These are phyloP conservation scores for Auricularia auricula-judae DNA, from an alignment of 768 basidiomycete species.

Conservation along the genomic window DNA sequence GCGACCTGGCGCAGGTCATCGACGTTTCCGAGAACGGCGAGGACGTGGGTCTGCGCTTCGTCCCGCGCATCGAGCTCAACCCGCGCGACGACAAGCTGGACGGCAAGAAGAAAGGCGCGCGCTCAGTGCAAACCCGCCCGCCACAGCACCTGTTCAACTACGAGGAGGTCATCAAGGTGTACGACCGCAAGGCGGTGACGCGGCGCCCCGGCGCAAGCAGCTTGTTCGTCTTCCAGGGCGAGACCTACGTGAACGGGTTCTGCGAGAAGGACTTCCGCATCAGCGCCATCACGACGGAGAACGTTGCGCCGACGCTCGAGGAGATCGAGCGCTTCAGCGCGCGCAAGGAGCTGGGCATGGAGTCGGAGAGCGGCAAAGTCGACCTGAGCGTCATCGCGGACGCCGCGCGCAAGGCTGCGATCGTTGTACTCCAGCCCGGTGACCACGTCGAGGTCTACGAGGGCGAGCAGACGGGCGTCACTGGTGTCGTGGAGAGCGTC, in stretches of 20 bases:
- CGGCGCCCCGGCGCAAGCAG: constrained; percentile 37
- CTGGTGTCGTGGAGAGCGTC: constrained; percentile 87
- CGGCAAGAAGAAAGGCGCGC: constrained; percentile 62
- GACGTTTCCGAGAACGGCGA: constrained; percentile 91
- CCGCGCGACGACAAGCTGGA: constrained; percentile 61
- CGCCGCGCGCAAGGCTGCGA: constrained; percentile 83
- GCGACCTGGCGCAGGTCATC: constrained; percentile 91
- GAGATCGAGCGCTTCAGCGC: constrained; percentile 88
- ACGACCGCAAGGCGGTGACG: constrained; percentile 65
- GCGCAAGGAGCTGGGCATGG: constrained; percentile 27
- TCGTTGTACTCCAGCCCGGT: constrained; percentile 90
- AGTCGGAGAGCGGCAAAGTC: constrained; percentile 57
- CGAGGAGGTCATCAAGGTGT: constrained; percentile 83
- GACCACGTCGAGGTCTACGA: constrained; percentile 97
- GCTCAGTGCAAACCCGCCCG: constrained; percentile 54
- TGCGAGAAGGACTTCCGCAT: constrained; percentile 93
- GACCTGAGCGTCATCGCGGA: constrained; percentile 89
- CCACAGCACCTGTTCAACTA: constrained; percentile 89
- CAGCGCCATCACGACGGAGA: constrained; percentile 65
- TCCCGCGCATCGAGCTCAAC: constrained; percentile 95
- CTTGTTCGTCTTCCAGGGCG: constrained; percentile 78
- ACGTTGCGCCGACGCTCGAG: constrained; percentile 90
- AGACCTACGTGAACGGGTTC: constrained; percentile 91
- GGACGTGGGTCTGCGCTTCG: constrained; percentile 83
- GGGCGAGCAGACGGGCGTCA: constrained; percentile 88